Percentiles rank a stretch among this genome's conserved stretches.
Evolutionary conservation across 2,329 filamentous ascomycete species (phyloP).

Genomic region (Neoarthrinium moseri): DNA sequence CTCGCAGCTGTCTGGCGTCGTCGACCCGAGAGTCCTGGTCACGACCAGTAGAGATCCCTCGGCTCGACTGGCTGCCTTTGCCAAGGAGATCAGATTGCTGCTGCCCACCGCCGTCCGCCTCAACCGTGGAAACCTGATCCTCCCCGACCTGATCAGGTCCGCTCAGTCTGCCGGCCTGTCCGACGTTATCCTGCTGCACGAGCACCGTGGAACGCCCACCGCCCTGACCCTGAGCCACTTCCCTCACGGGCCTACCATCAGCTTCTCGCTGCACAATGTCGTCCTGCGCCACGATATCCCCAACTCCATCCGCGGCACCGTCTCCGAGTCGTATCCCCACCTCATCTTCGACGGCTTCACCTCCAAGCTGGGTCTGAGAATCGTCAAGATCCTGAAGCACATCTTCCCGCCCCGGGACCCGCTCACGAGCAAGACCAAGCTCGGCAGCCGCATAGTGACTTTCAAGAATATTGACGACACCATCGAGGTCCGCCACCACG

Average conservation of each 20-base stretch:
- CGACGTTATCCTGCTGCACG: constrained; percentile 85
- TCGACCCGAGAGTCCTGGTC: constrained; percentile 85
- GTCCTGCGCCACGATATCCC: constrained; percentile 91
- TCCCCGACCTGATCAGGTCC: constrained; percentile 80
- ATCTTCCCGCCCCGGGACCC: constrained; percentile 87
- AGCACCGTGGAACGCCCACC: constrained; percentile 89
- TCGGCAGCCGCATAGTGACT: constrained; percentile 86
- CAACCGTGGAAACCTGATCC: constrained; percentile 86
- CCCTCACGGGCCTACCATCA: constrained; percentile 76
- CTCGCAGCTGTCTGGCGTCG: constrained; percentile 81
- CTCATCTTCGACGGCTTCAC: constrained; percentile 77
- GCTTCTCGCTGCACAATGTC: constrained; percentile 89
- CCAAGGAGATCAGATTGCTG: constrained; percentile 82
- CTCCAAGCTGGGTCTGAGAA: constrained; percentile 45
- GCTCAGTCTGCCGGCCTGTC: constrained; percentile 78
- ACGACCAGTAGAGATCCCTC: constrained; percentile 90
- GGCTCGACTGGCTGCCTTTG: constrained; percentile 80
- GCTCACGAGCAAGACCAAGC: constrained; percentile 67
- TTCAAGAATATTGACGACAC: constrained; percentile 92
- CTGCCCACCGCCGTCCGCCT: constrained; percentile 82
- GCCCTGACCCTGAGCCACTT: constrained; percentile 79
- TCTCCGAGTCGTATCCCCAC: constrained; percentile 90
- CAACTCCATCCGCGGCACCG: constrained; percentile 80
- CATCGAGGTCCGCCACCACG: constrained; percentile 89
- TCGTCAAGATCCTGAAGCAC: constrained; percentile 90